These are phyloP conservation scores for Melocanna baccifera DNA, from an alignment of 176 grass and related monocot species.

Conservation along the genomic window DNA sequence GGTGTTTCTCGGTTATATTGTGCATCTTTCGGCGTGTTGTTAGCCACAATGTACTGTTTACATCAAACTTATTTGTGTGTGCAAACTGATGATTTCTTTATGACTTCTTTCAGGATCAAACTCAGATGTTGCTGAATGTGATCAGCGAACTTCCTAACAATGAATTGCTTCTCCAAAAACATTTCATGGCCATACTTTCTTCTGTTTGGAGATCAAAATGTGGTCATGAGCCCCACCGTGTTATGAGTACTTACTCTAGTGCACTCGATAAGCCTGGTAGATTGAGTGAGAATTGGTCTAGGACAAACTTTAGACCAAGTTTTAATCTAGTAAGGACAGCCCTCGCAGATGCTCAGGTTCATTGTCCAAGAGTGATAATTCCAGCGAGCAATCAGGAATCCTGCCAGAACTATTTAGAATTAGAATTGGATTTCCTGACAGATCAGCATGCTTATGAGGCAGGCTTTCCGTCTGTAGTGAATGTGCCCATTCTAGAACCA, in stretches of 20 bases:
- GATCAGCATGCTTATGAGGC: constrained; percentile 35
- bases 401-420: constrained; percentile 54
- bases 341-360: constrained; percentile 50
- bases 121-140: constrained; percentile 73
- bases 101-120: constrained; percentile 74
- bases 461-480: constrained; percentile 59
- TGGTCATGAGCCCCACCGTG: constrained; percentile 1
- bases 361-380: constrained; percentile 34
- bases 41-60: not conserved
- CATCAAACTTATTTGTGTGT: not conserved
- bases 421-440: constrained; percentile 63
- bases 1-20: not conserved
- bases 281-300: constrained; percentile 37
- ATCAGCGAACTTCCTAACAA: constrained; percentile 78
- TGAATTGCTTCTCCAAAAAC: constrained; percentile 90
- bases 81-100: constrained; percentile 25
- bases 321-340: constrained; percentile 61
- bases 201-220: constrained; percentile 94
- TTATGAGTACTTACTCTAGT: constrained; percentile 36
- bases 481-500: constrained; percentile 58
- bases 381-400: constrained; percentile 35
- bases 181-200: constrained; percentile 87
- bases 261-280: constrained; percentile 29
- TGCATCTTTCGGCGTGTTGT: not conserved
- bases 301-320: constrained; percentile 46